A percentile compares a stretch with the other conserved stretches of the same genome.
phyloP scores from a whole-genome alignment of 2,329 filamentous ascomycete species.

The Aureobasidium sp. region DNA sequence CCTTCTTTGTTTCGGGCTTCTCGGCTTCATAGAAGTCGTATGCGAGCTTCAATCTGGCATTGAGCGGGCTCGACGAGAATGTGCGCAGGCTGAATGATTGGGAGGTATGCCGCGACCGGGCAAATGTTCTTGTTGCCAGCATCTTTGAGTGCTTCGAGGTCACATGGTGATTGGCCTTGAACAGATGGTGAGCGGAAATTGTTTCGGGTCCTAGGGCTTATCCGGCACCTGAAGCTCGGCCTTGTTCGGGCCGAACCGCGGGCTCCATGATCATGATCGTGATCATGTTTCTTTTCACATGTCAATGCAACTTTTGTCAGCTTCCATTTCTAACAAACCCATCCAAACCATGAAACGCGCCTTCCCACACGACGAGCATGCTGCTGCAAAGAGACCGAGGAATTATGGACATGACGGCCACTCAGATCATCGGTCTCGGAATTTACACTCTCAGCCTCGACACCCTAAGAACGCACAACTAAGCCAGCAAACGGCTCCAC shows the following conservation, averaged over 20 bases:
- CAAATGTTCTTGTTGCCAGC: conserved; percentile 6
- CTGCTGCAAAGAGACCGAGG: background rate
- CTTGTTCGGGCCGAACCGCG: background rate
- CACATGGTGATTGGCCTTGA: background rate
- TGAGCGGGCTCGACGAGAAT: conserved; percentile 10
- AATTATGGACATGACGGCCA: background rate
- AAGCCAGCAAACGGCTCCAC: background rate
- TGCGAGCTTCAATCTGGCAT: conserved; percentile 38
- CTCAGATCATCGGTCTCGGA: background rate
- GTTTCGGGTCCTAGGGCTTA: conserved; percentile 2
- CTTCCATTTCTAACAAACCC: background rate
- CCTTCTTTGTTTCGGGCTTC: conserved; percentile 31
- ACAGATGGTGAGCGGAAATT: conserved; percentile 9
- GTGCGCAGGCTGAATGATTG: background rate
- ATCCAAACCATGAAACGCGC: conserved; percentile 5
- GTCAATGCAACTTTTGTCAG: background rate
- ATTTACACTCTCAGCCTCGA: background rate
- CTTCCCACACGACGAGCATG: background rate
- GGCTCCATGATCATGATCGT: background rate
- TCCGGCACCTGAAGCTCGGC: background rate
- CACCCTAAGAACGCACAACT: background rate
- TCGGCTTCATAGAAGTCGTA: conserved; percentile 59
- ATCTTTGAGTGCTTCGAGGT: background rate
- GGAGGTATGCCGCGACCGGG: background rate
- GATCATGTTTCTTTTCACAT: conserved; percentile 11